Conservation (phyloP, 2,329 filamentous ascomycete species). For the Pestalotiopsis fici region DNA sequence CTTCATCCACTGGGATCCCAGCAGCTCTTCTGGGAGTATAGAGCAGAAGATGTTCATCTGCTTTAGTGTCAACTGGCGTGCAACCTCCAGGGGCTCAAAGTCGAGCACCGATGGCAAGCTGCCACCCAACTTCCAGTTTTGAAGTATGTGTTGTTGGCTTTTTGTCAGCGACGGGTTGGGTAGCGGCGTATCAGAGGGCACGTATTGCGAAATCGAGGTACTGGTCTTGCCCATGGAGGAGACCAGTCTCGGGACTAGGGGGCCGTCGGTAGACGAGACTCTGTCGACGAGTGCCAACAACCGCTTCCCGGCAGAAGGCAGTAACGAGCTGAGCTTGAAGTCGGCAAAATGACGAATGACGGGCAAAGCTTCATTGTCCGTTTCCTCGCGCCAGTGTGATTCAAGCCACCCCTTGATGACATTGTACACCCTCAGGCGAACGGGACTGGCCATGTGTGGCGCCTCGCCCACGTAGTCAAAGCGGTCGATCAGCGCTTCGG, state of each 20-base stretch:
- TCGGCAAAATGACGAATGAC: slow-evolving; percentile 81
- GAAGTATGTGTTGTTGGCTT: slow-evolving; percentile 73
- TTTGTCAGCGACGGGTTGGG: slow-evolving; percentile 73
- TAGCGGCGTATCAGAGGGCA: slow-evolving; percentile 70
- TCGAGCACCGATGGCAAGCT: slow-evolving; percentile 75
- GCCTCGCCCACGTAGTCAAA: slow-evolving; percentile 90
- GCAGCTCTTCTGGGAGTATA: slow-evolving; percentile 87
- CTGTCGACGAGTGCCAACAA: slow-evolving; percentile 78
- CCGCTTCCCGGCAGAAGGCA: slow-evolving; percentile 80
- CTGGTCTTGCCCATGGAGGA: slow-evolving; percentile 89
- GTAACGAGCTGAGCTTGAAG: slow-evolving; percentile 63
- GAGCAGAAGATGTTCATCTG: slow-evolving; percentile 90
- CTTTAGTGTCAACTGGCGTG: slow-evolving; percentile 88
- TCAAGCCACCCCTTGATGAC: slow-evolving; percentile 97
- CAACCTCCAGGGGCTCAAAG: slow-evolving; percentile 88
- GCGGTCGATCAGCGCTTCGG: slow-evolving; percentile 81
- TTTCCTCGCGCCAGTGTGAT: slow-evolving; percentile 86
- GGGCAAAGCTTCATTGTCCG: slow-evolving; percentile 74
- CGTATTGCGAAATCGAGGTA: slow-evolving; percentile 70
- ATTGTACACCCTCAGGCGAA: slow-evolving; percentile 91
- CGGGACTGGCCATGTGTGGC: slow-evolving; percentile 72
- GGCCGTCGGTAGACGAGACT: slow-evolving; percentile 71
- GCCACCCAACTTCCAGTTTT: slow-evolving; percentile 74
- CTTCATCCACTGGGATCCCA: slow-evolving; percentile 94
- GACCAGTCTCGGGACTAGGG: slow-evolving; percentile 78